Base-by-base conservation (phyloP, 106 monocot species). In the Hemerocallis citrina region DNA sequence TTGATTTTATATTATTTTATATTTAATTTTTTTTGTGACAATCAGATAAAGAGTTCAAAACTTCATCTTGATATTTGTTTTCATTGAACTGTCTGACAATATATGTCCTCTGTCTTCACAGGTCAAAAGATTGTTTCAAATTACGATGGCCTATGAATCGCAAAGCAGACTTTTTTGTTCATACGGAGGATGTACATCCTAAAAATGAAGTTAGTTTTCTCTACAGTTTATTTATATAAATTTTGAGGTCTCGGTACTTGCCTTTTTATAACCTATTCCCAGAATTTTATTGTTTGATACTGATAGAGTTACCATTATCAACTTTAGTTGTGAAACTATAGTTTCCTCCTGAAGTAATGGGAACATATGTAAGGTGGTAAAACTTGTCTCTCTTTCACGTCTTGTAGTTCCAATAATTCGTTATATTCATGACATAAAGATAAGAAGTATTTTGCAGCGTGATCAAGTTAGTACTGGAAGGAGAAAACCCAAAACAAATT, bases 101-200 rank as follows among this genome's bases (percentile, higher is more conserved):
- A 45, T 17, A 12, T 78, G 13, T 65, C 3, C 24, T 63, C 52
- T 69, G 37, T 38, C n/a, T 59, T 56, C 27, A 27, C 59, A 95
- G 94, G 94, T 95, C 94, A 31, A 78, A 65, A 16, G 60, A 81
- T 50, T 95, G 94, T 54, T 86, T 95, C n/a, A 83, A 86, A 56
- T 51, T 89, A 49, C 64, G 58, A 2, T 95, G 94, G 94, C 89
- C 89, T 19, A 68, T 90, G 79, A 68, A 78, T 20, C 63, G 0
- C 40, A 44, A 76, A 31, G 67, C 72, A 35, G 89, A 79, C 39
- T 86, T 89, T 72, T 89, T 95, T 65, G 68, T 77, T n/a, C 77
- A 71, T 55, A 56, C 70, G 11, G 81, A 72, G 37, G 66, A 76
- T 16, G 49, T 0, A 37, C 63, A 63, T 27, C 34, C 38, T 50